Evolutionary conservation across 306 rosid genomes (phyloP).

Genomic region (Malus asiatica): DNA sequence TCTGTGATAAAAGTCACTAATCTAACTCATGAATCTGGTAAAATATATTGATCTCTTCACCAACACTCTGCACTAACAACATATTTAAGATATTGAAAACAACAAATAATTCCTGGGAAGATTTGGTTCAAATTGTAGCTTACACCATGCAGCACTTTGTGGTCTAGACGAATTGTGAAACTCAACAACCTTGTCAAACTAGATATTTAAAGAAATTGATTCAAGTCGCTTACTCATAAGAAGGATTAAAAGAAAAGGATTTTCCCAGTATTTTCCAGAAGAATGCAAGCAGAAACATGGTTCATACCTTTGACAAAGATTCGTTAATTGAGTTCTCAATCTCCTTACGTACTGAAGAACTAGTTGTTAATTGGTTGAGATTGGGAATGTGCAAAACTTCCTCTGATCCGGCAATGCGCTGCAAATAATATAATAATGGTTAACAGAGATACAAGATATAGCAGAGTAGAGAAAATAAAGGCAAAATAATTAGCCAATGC

Average conservation of each 20-base stretch:
- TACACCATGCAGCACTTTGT: not conserved
- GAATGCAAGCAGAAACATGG: not conserved
- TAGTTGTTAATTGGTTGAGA: conserved; percentile 17
- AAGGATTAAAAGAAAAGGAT: not conserved
- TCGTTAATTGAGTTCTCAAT: conserved; percentile 49
- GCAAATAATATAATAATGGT: conserved; percentile 5
- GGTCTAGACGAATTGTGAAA: not conserved
- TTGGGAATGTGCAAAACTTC: conserved; percentile 49
- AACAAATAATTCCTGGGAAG: not conserved
- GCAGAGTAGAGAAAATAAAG: not conserved
- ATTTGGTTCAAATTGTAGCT: not conserved
- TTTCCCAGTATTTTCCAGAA: not conserved
- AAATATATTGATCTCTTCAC: not conserved
- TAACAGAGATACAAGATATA: not conserved
- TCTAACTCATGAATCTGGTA: not conserved
- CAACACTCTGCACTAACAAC: not conserved
- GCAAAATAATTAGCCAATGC: not conserved
- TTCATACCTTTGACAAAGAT: conserved; percentile 45
- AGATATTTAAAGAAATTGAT: not conserved
- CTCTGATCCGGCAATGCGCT: conserved; percentile 80
- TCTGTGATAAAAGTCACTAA: not conserved
- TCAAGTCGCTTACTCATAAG: not conserved
- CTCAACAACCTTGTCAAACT: not conserved
- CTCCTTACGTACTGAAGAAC: conserved; percentile 38
- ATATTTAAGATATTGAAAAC: not conserved